Evolutionary conservation across 2,329 filamentous ascomycete genomes (phyloP).

Genomic region (Alternaria hordeiaustralica): DNA sequence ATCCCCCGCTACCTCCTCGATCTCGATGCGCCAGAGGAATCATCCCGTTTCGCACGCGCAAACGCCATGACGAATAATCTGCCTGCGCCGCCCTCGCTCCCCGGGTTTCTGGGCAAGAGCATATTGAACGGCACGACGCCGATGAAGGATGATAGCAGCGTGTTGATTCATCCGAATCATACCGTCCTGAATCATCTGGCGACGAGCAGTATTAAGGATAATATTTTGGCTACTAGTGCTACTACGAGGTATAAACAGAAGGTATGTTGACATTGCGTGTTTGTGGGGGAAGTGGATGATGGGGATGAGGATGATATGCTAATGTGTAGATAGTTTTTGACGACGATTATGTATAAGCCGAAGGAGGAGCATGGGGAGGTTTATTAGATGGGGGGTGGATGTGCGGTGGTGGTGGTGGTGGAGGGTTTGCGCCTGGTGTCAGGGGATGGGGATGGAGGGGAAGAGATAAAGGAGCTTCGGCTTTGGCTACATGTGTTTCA

Average conservation of each 20-base stretch:
- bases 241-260: slow-evolving; percentile 98
- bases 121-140: slow-evolving; percentile 90
- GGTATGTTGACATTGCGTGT: slow-evolving; percentile 56
- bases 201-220: slow-evolving; percentile 97
- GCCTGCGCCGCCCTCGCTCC: slow-evolving; percentile 83
- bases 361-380: slow-evolving; percentile 57
- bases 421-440: background rate
- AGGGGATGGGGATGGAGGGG: background rate
- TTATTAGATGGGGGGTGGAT: background rate
- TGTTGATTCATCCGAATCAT: slow-evolving; percentile 95
- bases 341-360: slow-evolving; percentile 96
- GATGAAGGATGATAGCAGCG: slow-evolving; percentile 98
- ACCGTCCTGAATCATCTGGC: slow-evolving; percentile 95
- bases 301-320: slow-evolving; percentile 5
- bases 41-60: slow-evolving; percentile 74
- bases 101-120: slow-evolving; percentile 90
- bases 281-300: slow-evolving; percentile 12
- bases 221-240: slow-evolving; percentile 90
- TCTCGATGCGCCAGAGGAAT: slow-evolving; percentile 84
- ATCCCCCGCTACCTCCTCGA: slow-evolving; percentile 88
- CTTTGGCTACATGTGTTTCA: background rate
- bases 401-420: background rate
- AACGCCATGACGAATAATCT: slow-evolving; percentile 77
- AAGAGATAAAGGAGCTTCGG: background rate
- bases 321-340: slow-evolving; percentile 75